A percentile compares a stretch with the other conserved stretches of the same genome.
These are phyloP conservation scores for Polygonum aviculare DNA, from an alignment of 148 eudicot genomes.

Conservation along the genomic window DNA sequence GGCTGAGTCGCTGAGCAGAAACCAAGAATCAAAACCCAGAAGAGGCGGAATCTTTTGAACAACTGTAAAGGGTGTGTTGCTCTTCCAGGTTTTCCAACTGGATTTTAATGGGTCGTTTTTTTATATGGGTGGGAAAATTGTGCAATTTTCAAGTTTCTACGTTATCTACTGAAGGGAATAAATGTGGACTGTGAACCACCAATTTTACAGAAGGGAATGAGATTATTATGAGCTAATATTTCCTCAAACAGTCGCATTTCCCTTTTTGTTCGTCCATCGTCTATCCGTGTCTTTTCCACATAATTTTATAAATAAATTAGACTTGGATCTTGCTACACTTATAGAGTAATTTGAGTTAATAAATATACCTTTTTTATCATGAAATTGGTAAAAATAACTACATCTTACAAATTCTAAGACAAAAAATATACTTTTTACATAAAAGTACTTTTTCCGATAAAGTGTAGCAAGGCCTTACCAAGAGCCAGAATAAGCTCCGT, in stretches of 20 bases:
- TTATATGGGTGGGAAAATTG: neutral
- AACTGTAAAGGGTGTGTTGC: neutral
- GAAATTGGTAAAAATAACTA: no score
- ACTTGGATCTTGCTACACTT: no score
- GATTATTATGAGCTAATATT: neutral
- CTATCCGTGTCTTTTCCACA: neutral
- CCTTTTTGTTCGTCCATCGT: neutral
- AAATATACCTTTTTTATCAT: no score
- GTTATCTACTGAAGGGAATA: neutral
- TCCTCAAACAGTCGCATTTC: neutral
- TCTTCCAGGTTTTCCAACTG: neutral
- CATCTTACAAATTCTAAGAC: no score
- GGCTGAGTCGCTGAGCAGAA: neutral
- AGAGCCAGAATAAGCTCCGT: no score
- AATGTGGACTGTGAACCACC: constrained; percentile 4
- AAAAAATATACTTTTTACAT: no score
- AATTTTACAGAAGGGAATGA: neutral
- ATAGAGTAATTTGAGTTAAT: no score
- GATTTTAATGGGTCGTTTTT: neutral
- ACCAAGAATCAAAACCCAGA: neutral
- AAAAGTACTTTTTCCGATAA: no score
- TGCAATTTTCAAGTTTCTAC: neutral
- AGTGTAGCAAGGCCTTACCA: no score
- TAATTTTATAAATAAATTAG: neutral
- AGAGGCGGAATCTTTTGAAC: neutral